Evolutionary conservation across 257 asterid genomes (phyloP).

Genomic region (Gentiana macrophylla): DNA sequence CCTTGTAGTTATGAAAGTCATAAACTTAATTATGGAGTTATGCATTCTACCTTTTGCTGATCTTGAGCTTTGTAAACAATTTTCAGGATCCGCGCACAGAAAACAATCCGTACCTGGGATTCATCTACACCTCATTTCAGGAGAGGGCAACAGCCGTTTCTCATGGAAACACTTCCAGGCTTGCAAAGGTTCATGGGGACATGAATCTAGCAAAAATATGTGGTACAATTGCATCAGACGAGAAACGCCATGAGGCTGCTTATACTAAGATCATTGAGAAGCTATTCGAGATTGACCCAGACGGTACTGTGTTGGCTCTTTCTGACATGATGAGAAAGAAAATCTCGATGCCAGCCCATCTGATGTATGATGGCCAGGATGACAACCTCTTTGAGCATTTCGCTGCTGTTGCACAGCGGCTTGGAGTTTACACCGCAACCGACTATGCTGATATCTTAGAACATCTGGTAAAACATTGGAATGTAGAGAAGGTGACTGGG

Average conservation of each 20-base stretch:
- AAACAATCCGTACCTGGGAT: constrained; percentile 77
- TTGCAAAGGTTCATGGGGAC: constrained; percentile 65
- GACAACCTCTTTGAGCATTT: constrained; percentile 55
- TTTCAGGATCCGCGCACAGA: constrained; percentile 69
- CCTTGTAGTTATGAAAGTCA: no score
- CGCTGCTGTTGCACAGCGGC: constrained; percentile 58
- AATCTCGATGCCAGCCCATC: constrained; percentile 71
- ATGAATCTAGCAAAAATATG: constrained; percentile 62
- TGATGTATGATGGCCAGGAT: constrained; percentile 63
- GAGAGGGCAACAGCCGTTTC: constrained; percentile 78
- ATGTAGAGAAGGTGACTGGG: constrained; percentile 47
- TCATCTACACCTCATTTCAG: constrained; percentile 72
- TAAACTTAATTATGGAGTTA: no score
- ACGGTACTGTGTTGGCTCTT: constrained; percentile 41
- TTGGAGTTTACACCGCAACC: constrained; percentile 58
- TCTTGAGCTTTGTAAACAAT: not conserved
- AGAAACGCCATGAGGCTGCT: constrained; percentile 78
- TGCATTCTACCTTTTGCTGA: not conserved
- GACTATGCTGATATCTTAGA: constrained; percentile 73
- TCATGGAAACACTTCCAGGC: constrained; percentile 78
- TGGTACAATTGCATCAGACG: constrained; percentile 67
- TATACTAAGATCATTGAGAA: constrained; percentile 62
- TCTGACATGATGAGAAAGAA: constrained; percentile 78
- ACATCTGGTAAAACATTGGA: constrained; percentile 54
- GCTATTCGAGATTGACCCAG: constrained; percentile 72